Evolutionary conservation across 2,329 filamentous ascomycete species (phyloP), one percentile per base, ranked within the genome.

Genomic region (Hypoxylon sp.): DNA sequence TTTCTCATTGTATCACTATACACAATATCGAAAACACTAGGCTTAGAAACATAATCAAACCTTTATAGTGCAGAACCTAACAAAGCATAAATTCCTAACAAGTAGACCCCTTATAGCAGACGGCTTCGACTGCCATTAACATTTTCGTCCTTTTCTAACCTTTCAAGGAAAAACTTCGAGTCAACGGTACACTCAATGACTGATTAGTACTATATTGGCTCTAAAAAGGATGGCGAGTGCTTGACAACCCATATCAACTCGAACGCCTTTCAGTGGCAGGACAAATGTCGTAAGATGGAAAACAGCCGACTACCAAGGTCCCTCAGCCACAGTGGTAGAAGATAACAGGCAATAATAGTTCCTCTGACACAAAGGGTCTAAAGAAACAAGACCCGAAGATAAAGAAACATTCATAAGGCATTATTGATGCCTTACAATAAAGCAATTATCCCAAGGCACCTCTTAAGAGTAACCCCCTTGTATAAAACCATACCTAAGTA

Each of bases 361-460:
- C n/a, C n/a, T n/a, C n/a, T 30, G 28, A 7, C 9, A 9, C 28
- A 30, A 30, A 30, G 28, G 6, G 6, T 30, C 28, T 30, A 30
- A 25, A 30, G 28, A 30, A 23, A 46, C 9, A 19, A 49, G 45
- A 30, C 6, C 3, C 19, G 4, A n/a, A 5, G 10, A 58, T 23
- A 49, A 49, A 49, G 30, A 25, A 25, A 38, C 5, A 10, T 2
- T 2, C 5, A 38, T 2, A 28, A 23, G 34, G 43, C 30, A 58
- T 49, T 49, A 30, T 58, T 34, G n/a, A 3, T 7, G 10, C 41
- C n/a, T 34, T n/a, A 19, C 6, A 46, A 58, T 21, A 58, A 38
- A 28, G 21, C 30, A 38, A 14, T 49, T 58, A 19, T 49, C 14
- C 32, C n/a, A 41, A 38, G 32, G 45, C 45, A 49, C 3, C 13